Percentiles rank a stretch among this genome's conserved stretches.
Evolutionary conservation across 2,329 filamentous ascomycete genomes (phyloP).

Genomic region (Verticillium tricorpus): DNA sequence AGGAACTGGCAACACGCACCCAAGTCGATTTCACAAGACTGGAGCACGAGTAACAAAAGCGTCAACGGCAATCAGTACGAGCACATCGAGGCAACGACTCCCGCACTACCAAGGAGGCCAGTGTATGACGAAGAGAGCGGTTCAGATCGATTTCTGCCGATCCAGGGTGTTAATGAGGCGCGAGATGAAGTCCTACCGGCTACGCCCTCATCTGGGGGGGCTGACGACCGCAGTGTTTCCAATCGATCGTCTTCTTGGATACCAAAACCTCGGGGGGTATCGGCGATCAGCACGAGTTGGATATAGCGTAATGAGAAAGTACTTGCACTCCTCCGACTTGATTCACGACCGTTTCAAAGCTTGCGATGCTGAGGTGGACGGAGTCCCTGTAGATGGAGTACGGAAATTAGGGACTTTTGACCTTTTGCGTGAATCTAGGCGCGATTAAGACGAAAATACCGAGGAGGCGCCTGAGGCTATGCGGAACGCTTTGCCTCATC

Average conservation of each 20-base stretch:
- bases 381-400: constrained; percentile 15
- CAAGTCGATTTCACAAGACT: not conserved
- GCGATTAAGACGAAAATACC: constrained; percentile 13
- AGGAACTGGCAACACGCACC: not conserved
- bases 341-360: too few species aligned
- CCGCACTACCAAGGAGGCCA: not conserved
- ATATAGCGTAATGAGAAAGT: not conserved
- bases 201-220: not conserved
- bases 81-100: not conserved
- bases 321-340: too few species aligned
- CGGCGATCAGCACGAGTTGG: not conserved
- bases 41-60: not conserved
- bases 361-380: constrained; percentile 12
- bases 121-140: not conserved
- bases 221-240: not conserved
- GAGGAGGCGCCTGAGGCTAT: constrained; percentile 12
- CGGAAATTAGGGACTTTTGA: constrained; percentile 11
- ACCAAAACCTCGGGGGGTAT: not conserved
- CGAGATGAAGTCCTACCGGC: not conserved
- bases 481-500: constrained; percentile 1
- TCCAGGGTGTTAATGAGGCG: not conserved
- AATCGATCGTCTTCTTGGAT: not conserved
- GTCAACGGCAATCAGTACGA: not conserved
- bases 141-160: not conserved
- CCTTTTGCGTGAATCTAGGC: constrained; percentile 16